These are phyloP conservation scores for Tricholoma bakamatsutake DNA, from an alignment of 768 basidiomycete genomes.

Conservation along the genomic window DNA sequence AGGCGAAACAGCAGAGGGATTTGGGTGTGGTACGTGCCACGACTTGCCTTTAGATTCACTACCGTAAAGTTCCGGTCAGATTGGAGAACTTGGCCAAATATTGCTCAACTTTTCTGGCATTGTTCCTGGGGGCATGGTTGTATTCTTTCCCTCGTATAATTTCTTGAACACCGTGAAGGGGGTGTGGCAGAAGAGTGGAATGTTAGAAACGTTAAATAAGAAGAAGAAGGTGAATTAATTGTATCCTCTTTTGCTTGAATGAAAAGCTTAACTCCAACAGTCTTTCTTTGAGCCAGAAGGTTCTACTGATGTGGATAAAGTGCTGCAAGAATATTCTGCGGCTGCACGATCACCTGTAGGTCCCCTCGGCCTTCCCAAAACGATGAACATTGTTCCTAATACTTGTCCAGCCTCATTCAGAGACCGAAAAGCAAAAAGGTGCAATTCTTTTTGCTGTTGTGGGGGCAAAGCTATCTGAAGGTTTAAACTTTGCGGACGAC, in stretches of 20 bases:
- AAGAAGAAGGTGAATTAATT: constrained; percentile 65
- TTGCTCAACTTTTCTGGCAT: constrained; percentile 74
- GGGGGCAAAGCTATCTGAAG: constrained; percentile 96
- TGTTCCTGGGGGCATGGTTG: constrained; percentile 83
- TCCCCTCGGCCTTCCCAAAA: neutral
- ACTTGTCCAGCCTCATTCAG: constrained; percentile 4
- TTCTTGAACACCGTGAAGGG: constrained; percentile 66
- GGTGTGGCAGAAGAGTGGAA: constrained; percentile 58
- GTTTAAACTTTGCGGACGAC: constrained; percentile 70
- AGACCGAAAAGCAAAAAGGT: constrained; percentile 41
- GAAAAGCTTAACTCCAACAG: constrained; percentile 30
- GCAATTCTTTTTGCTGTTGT: constrained; percentile 91
- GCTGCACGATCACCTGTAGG: constrained; percentile 29
- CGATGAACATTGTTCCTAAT: neutral
- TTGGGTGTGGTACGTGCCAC: constrained; percentile 45
- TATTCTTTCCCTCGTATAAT: constrained; percentile 91
- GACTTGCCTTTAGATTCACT: neutral
- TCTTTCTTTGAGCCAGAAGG: constrained; percentile 88
- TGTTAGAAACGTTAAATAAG: constrained; percentile 50
- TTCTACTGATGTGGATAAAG: constrained; percentile 61
- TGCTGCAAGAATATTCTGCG: constrained; percentile 66
- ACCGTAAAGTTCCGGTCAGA: constrained; percentile 31
- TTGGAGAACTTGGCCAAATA: constrained; percentile 78
- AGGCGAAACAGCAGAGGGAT: constrained; percentile 68
- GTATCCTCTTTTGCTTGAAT: neutral